Conservation (phyloP, 176 grass and related monocot species). For the Carex myosuroides region DNA sequence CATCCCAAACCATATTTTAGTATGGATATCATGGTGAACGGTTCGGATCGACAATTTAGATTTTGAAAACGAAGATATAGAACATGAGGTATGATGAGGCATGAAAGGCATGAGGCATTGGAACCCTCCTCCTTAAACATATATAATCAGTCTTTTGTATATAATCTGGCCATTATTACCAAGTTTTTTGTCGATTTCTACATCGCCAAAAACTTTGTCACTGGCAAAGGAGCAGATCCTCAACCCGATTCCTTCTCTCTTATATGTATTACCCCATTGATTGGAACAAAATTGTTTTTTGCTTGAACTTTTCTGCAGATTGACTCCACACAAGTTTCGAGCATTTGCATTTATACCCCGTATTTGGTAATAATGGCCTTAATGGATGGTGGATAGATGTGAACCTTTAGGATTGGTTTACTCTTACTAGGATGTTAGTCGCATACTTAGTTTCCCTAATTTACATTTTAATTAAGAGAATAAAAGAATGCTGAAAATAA, state of each 20-base stretch:
- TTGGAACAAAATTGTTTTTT: not conserved
- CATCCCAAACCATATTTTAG: too few species aligned
- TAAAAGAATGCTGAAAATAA: not conserved
- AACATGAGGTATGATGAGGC: too few species aligned
- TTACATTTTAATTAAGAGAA: not conserved
- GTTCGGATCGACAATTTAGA: too few species aligned
- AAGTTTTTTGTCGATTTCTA: too few species aligned
- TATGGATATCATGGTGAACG: too few species aligned
- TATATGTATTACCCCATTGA: constrained; percentile 29
- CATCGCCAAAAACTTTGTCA: constrained; percentile 18
- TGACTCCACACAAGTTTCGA: not conserved
- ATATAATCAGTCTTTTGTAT: too few species aligned
- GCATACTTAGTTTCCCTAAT: not conserved
- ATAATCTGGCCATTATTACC: too few species aligned
- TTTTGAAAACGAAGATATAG: too few species aligned
- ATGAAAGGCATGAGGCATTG: too few species aligned
- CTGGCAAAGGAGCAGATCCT: constrained; percentile 50
- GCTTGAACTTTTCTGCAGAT: not conserved
- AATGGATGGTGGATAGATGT: not conserved
- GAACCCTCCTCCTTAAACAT: too few species aligned
- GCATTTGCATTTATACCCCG: not conserved
- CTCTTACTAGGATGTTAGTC: not conserved
- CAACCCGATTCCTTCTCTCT: constrained; percentile 50
- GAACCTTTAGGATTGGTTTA: not conserved
- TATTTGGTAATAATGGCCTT: not conserved